phyloP scores from a whole-genome alignment of 768 basidiomycete genomes.

The Rhizopogon sp. region DNA sequence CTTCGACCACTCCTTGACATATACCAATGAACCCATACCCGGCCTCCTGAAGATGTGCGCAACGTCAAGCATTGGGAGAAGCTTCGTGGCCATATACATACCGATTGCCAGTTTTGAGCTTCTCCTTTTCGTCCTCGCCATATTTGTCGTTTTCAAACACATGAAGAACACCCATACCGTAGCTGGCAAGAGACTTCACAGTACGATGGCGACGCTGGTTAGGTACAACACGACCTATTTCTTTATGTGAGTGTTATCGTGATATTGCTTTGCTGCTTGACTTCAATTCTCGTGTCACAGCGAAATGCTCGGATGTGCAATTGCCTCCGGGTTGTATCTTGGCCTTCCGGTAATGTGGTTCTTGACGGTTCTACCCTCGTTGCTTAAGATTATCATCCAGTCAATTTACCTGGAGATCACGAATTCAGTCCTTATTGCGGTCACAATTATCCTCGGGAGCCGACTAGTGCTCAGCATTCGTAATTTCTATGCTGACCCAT shows the following conservation, averaged over 20 bases:
- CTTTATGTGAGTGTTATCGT: slow-evolving; percentile 1
- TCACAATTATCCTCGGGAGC: slow-evolving; percentile 1
- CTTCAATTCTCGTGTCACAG: not conserved
- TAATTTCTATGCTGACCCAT: slow-evolving; percentile 5
- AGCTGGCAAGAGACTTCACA: slow-evolving; percentile 1
- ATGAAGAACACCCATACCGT: slow-evolving; percentile 1
- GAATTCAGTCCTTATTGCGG: slow-evolving; percentile 3
- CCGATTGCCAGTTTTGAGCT: slow-evolving; percentile 4
- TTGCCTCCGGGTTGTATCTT: slow-evolving; percentile 4
- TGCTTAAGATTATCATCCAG: not conserved
- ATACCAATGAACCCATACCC: slow-evolving; percentile 5
- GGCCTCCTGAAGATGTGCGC: slow-evolving; percentile 5
- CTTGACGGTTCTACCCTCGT: not conserved
- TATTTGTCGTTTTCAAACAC: slow-evolving; percentile 2
- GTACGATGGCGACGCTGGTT: slow-evolving; percentile 1
- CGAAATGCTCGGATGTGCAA: slow-evolving; percentile 1
- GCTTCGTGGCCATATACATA: slow-evolving; percentile 4
- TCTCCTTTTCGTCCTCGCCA: slow-evolving; percentile 3
- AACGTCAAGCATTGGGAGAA: not conserved
- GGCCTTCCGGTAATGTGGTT: slow-evolving; percentile 3
- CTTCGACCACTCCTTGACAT: not conserved
- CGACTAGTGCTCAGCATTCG: slow-evolving; percentile 4
- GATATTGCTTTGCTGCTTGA: not conserved
- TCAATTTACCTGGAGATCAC: slow-evolving; percentile 3
- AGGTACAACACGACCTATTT: slow-evolving; percentile 6